Base-by-base conservation (phyloP, 805 yeast genomes). In the Wickerhamiella galacta region DNA sequence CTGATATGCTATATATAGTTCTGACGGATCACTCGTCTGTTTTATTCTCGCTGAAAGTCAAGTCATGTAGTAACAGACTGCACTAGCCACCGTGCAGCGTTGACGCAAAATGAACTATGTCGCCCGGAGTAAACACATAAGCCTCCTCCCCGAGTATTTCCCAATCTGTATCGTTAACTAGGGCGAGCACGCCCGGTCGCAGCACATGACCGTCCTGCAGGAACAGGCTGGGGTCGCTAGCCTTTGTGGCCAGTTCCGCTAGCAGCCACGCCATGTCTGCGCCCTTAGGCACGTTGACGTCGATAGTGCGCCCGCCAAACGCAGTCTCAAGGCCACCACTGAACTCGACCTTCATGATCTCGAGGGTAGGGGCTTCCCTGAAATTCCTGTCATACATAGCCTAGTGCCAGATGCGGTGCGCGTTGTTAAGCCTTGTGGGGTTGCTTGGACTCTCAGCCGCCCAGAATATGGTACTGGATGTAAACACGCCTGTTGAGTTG, bases 121-220 rank as follows among this genome's bases (percentile, higher is more conserved):
- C 98, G 9, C 78, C 75, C 30, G 66, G 57, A 52, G 80, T 77
- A 11, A 90, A 52, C n/a, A 63, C 70, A 47, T 83, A 83, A 7
- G 70, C 76, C 45, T 80, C 83, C 53, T 75, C 83, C 8, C 82
- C 96, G 52, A 83, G 93, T 10, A 87, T 56, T 48, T 87, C 98
- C 96, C 96, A 87, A 57, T 87, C 98, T 0, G 93, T 73, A 51
- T 87, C 96, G 49, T 87, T 87, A 40, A 87, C 77, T 35, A 87
- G 63, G 7, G 90, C 94, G 39, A 87, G 60, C 30, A 87, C 81
- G 2, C 98, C 98, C 0, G 96, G 94, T 32, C 96, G 70, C 45
- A 82, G 72, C 1, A 75, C 68, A 6, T 17, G 16, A 8, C 63
- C 93, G 43, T 80, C 85, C 45, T 80, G 90, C 5, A 85, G 62